phyloP scores from a whole-genome alignment of 1,139 yeast species.

The Pichia sp. region DNA sequence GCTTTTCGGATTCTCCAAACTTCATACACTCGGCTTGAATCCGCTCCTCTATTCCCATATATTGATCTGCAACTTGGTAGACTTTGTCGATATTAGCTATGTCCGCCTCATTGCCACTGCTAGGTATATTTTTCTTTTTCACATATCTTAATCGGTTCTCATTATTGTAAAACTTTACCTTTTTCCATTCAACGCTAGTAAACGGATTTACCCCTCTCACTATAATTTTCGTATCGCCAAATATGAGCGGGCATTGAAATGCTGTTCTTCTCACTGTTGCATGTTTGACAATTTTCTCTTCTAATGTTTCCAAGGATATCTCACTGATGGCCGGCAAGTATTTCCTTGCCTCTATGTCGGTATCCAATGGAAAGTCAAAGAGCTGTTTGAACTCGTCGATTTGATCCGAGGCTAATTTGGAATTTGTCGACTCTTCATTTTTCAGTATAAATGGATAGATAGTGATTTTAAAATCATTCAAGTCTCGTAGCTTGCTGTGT shows the following conservation, averaged over 20 bases:
- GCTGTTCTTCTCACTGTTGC: slow-evolving; percentile 60
- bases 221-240: slow-evolving; percentile 56
- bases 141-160: slow-evolving; percentile 53
- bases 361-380: slow-evolving; percentile 22
- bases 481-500: slow-evolving; percentile 58
- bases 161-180: slow-evolving; percentile 43
- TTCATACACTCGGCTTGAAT: slow-evolving; percentile 15
- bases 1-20: slow-evolving; percentile 36
- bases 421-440: slow-evolving; percentile 15
- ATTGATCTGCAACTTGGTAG: slow-evolving; percentile 44
- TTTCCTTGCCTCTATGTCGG: slow-evolving; percentile 14
- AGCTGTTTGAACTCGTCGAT: slow-evolving; percentile 47
- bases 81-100: slow-evolving; percentile 35
- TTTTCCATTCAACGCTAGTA: slow-evolving; percentile 39
- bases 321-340: slow-evolving; percentile 35
- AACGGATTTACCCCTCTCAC: slow-evolving; percentile 69
- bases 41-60: slow-evolving; percentile 36
- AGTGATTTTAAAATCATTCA: slow-evolving; percentile 46
- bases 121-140: slow-evolving; percentile 42
- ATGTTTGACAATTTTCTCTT: slow-evolving; percentile 47
- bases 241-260: slow-evolving; percentile 55
- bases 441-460: slow-evolving; percentile 62
- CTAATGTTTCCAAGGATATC: slow-evolving; percentile 43
- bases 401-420: slow-evolving; percentile 43
- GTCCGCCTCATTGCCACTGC: slow-evolving; percentile 43